Base-by-base conservation (phyloP, 371 early-diverging fungal genomes). In the Furculomyces boomerangus region DNA sequence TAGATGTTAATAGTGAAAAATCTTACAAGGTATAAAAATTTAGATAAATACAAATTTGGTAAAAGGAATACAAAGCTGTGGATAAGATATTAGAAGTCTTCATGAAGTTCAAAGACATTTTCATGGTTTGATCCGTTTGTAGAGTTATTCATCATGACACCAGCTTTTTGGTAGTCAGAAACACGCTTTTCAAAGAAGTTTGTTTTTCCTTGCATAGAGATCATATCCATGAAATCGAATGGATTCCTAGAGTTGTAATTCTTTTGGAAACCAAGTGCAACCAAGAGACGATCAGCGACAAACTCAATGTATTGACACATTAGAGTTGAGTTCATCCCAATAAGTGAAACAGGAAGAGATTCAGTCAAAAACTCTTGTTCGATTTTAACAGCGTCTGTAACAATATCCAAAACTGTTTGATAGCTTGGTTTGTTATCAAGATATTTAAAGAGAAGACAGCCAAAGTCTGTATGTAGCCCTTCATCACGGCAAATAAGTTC, bases 161-260 rank as follows among this genome's bases (percentile, higher is more conserved):
- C 93, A 60, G 95, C 86, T 74, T 93, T 95, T 67, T 98, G 97
- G 71, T 99, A 99, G 64, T 98, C 98, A 18, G 93, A 89, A 32
- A 99, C 99, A 62, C 86, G 86, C 81, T 98, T 98, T 74, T 99
- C 99, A 63, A 99, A 99, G 77, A 99, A 99, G 79, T 99, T 99
- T 54, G 99, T 96, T 78, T 99, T 99, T 62, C 99, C 99, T 71
- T 93, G 93, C 58, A 99, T 75, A 29, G 93, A 93, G 67, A 99
- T 98, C 77, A 97, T 73, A 66, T 99, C 99, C 99, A 99, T 99
- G 64, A 99, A 99, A 68, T 98, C 98, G 62, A 99, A 99, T 45
- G 99, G 99, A 67, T 99, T 99, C 61, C 82, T 73, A 2, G 76
- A 80, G 39, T 87, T 80, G 78, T 88, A 99, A 58, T 78, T 64